Evolutionary conservation across 192 early-diverging fungal genomes (phyloP), one percentile per base, ranked within the genome.

Genomic region (Martensiomyces pterosporus): DNA sequence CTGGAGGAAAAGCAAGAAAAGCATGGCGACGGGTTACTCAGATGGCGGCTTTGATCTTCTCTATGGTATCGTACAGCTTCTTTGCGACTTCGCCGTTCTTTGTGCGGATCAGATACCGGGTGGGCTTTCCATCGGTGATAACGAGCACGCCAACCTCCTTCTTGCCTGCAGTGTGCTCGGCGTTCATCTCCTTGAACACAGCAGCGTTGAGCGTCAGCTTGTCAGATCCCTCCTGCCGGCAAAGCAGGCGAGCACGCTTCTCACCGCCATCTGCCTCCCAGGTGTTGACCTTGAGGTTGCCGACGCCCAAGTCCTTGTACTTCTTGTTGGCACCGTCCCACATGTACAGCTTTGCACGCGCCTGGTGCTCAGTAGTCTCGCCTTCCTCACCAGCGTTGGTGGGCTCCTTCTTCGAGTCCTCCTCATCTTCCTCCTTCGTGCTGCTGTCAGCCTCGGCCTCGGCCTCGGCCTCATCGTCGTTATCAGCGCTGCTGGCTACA

Each of bases 121-220:
- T 54, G 4, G 75, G 64, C 44, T 55, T 48, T 12, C 43, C 55
- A 19, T 72, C 68, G n/a, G 25, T 37, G 24, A 64, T 38, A 8
- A 62, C 68, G 37, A 75, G 43, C 17, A 67, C 16, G 2, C 59
- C 69, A 10, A 78, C 50, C 10, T 61, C 57, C 57, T 65, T 64
- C 43, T 78, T 67, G 25, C 57, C 64, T 4, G 8, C 43, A 2
- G 48, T 63, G 37, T 52, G 36, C 26, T 64, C 66, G 34, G 67
- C 35, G 8, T 42, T 46, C 76, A 78, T 78, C 2, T 55, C 42
- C 37, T 58, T 55, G 51, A 78, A 78, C 51, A 74, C 47, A 25
- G 69, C 54, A 25, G 54, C 61, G 33, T 78, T 78, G 6, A 78
- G 60, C 24, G 76, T 74, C 22, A 78, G 48, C 52, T 51, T 68